Percentiles rank a stretch among this genome's conserved stretches.
Conservation (phyloP, 2,329 filamentous ascomycete species). For the Xylariaceae sp. region DNA sequence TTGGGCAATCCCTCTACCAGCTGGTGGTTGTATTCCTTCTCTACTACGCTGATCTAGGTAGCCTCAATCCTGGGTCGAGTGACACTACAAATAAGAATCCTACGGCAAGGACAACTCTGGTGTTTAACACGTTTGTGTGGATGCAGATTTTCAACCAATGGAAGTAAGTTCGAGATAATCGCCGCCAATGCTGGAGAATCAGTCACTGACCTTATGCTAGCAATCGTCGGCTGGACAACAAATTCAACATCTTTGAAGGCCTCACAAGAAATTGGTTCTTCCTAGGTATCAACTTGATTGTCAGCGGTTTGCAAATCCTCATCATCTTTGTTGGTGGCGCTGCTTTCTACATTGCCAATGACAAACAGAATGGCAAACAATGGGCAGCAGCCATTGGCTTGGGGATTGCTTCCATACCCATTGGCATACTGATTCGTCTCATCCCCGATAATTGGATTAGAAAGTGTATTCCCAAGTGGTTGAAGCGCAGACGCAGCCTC, state of each 20-base stretch:
- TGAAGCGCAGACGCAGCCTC: conserved; percentile 49
- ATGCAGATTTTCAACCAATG: conserved; percentile 99
- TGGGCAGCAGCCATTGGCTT: conserved; percentile 88
- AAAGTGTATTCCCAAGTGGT: conserved; percentile 49
- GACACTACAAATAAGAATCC: conserved; percentile 18
- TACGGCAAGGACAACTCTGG: conserved; percentile 69
- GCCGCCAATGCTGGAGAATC: background rate
- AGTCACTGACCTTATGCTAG: conserved; percentile 37
- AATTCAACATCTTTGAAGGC: conserved; percentile 93
- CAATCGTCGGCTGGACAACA: conserved; percentile 90
- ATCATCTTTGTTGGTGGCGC: conserved; percentile 84
- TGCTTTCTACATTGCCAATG: conserved; percentile 69
- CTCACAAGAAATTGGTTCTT: conserved; percentile 86
- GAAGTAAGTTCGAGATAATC: conserved; percentile 61
- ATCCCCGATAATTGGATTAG: conserved; percentile 71
- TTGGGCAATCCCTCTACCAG: conserved; percentile 89
- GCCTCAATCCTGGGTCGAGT: conserved; percentile 24
- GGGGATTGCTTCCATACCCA: conserved; percentile 78
- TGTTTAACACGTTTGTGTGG: conserved; percentile 99
- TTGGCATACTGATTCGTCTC: conserved; percentile 77
- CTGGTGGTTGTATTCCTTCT: conserved; percentile 76
- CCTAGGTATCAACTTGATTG: conserved; percentile 77
- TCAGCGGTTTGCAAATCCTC: conserved; percentile 84
- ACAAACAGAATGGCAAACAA: conserved; percentile 65
- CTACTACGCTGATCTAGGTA: conserved; percentile 60